These are phyloP conservation scores for Leccinum fuscescens DNA, from an alignment of 1,284 basidiomycete species.

Conservation along the genomic window DNA sequence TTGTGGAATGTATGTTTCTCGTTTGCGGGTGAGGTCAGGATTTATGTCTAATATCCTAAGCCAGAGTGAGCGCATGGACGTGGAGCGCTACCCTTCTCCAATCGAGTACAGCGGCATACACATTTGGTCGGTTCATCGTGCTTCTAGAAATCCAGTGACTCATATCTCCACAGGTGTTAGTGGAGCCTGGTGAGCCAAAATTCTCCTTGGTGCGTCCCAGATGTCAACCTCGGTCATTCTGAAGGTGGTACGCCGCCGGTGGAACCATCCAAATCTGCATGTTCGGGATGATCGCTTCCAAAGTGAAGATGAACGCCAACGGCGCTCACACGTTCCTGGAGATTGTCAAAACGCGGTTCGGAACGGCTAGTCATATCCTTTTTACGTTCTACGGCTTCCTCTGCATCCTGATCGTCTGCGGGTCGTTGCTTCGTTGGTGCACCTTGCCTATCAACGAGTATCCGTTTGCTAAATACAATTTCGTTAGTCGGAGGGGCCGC, in stretches of 20 bases:
- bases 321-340: constrained; percentile 56
- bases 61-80: constrained; percentile 61
- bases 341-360: constrained; percentile 66
- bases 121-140: constrained; percentile 38
- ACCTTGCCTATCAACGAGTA: not conserved
- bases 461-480: not conserved
- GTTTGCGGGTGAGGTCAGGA: not conserved
- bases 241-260: constrained; percentile 51
- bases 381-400: constrained; percentile 67
- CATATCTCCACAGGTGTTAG: constrained; percentile 37
- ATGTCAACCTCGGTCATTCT: not conserved
- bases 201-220: not conserved
- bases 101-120: constrained; percentile 54
- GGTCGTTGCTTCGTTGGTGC: constrained; percentile 48
- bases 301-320: constrained; percentile 60
- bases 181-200: constrained; percentile 42
- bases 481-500: constrained; percentile 54
- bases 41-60: constrained; percentile 2
- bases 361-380: constrained; percentile 55
- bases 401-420: constrained; percentile 60
- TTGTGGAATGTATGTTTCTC: constrained; percentile 49
- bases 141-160: constrained; percentile 4
- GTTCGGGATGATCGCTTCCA: constrained; percentile 56
- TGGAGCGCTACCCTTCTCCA: constrained; percentile 61
- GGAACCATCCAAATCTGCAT: constrained; percentile 59